Percentiles rank a stretch among this genome's conserved stretches.
Evolutionary conservation across 2,329 filamentous ascomycete genomes (phyloP).

Genomic region (Venturia asperata): DNA sequence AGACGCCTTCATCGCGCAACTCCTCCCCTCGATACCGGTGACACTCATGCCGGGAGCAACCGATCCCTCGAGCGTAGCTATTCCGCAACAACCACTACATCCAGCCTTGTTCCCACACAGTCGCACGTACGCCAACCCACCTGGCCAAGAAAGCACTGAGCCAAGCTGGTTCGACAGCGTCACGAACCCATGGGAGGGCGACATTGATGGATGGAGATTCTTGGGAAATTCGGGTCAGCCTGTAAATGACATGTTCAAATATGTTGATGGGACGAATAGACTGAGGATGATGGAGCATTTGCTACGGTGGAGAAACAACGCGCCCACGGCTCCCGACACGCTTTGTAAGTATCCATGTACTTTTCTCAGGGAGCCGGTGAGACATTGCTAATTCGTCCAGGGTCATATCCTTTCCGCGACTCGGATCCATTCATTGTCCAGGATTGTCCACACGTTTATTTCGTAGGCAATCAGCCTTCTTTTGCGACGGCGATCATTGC

Average conservation of each 20-base stretch:
- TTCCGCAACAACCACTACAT: constrained; percentile 91
- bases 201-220: constrained; percentile 82
- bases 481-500: constrained; percentile 67
- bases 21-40: constrained; percentile 80
- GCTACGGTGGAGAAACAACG: constrained; percentile 83
- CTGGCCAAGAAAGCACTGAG: constrained; percentile 34
- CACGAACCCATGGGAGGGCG: constrained; percentile 89
- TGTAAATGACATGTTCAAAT: constrained; percentile 87
- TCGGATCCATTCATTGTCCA: constrained; percentile 85
- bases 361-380: constrained; percentile 9
- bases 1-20: constrained; percentile 70
- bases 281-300: constrained; percentile 90
- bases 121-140: constrained; percentile 56
- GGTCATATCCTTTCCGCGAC: constrained; percentile 94
- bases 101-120: constrained; percentile 79
- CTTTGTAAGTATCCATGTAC: constrained; percentile 57
- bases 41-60: constrained; percentile 77
- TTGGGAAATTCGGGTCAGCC: constrained; percentile 88
- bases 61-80: constrained; percentile 82
- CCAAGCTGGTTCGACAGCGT: constrained; percentile 77
- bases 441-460: constrained; percentile 81
- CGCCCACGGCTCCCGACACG: constrained; percentile 93
- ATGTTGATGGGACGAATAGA: constrained; percentile 69
- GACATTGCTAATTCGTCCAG: constrained; percentile 37
- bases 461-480: constrained; percentile 75